These are phyloP conservation scores for Malassezia sympodialis DNA, from an alignment of 1,284 basidiomycete species.

Conservation along the genomic window DNA sequence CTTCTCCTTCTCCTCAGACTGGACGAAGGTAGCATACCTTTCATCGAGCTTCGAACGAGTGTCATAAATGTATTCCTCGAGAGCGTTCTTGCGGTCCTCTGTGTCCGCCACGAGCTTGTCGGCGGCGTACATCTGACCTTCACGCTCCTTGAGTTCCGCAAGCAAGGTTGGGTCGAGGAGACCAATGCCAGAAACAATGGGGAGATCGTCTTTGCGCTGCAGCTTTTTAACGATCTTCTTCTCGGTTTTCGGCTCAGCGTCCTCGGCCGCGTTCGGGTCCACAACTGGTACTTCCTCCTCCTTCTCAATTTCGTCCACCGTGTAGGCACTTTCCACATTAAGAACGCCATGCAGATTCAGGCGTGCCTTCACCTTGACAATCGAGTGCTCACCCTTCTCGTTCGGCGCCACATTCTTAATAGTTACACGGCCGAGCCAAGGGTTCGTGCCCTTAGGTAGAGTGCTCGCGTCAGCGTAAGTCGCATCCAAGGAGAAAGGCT, in stretches of 20 bases:
- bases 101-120: slow-evolving; percentile 48
- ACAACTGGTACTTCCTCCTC: slow-evolving; percentile 44
- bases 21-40: slow-evolving; percentile 36
- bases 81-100: slow-evolving; percentile 47
- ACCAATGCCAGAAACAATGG: slow-evolving; percentile 31
- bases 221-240: slow-evolving; percentile 47
- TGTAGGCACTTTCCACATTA: slow-evolving; percentile 46
- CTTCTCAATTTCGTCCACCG: slow-evolving; percentile 47
- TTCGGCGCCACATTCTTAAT: slow-evolving; percentile 46
- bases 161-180: slow-evolving; percentile 14
- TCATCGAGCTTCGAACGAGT: slow-evolving; percentile 46
- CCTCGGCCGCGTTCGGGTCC: slow-evolving; percentile 22
- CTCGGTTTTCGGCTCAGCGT: slow-evolving; percentile 40
- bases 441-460: slow-evolving; percentile 41
- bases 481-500: slow-evolving; percentile 43
- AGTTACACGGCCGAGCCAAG: slow-evolving; percentile 41
- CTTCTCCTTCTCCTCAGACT: slow-evolving; percentile 43
- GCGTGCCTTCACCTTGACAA: slow-evolving; percentile 48
- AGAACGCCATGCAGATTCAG: slow-evolving; percentile 46
- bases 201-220: slow-evolving; percentile 44
- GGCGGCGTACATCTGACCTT: slow-evolving; percentile 42
- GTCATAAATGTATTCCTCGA: slow-evolving; percentile 48
- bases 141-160: slow-evolving; percentile 39
- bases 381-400: slow-evolving; percentile 44
- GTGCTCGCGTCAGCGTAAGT: slow-evolving; percentile 35